These are phyloP conservation scores for Terfezia boudieri DNA, from an alignment of 495 filamentous ascomycete genomes.

Conservation along the genomic window DNA sequence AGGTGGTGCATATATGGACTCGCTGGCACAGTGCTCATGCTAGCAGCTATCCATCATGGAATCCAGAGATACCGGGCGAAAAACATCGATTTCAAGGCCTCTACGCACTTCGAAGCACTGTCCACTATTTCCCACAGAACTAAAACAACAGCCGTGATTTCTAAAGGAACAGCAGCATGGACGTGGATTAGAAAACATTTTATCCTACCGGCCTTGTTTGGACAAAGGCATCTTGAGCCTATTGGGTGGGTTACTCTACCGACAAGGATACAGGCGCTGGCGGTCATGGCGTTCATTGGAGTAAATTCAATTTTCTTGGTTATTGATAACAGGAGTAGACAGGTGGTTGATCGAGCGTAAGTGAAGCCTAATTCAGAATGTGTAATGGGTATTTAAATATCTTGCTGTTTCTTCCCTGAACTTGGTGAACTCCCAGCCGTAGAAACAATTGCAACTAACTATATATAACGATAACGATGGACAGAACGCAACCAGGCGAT, in stretches of 20 bases:
- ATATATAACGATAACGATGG: background rate
- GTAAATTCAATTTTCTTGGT: constrained; percentile 14
- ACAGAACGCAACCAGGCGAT: constrained; percentile 1
- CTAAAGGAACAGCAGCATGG: background rate
- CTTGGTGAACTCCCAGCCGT: background rate
- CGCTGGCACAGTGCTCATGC: background rate
- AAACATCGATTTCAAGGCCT: background rate
- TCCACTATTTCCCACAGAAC: background rate
- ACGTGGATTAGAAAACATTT: constrained; percentile 4
- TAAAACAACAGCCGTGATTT: background rate
- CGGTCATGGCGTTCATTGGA: constrained; percentile 12
- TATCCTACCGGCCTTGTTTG: constrained; percentile 16
- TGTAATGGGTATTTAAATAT: too few relatives aligned
- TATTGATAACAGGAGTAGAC: background rate
- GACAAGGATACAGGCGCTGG: constrained; percentile 12
- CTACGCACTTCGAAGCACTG: background rate
- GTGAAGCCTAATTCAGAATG: background rate
- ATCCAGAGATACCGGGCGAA: background rate
- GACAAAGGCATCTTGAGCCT: constrained; percentile 9
- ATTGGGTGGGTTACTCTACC: constrained; percentile 17
- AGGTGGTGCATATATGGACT: background rate
- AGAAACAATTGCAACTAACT: background rate
- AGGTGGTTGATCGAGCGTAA: background rate
- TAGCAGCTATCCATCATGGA: background rate
- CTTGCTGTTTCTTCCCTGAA: too few relatives aligned